These are phyloP conservation scores for Ophiostoma piceae DNA, from an alignment of 2,329 filamentous ascomycete species.

Conservation along the genomic window DNA sequence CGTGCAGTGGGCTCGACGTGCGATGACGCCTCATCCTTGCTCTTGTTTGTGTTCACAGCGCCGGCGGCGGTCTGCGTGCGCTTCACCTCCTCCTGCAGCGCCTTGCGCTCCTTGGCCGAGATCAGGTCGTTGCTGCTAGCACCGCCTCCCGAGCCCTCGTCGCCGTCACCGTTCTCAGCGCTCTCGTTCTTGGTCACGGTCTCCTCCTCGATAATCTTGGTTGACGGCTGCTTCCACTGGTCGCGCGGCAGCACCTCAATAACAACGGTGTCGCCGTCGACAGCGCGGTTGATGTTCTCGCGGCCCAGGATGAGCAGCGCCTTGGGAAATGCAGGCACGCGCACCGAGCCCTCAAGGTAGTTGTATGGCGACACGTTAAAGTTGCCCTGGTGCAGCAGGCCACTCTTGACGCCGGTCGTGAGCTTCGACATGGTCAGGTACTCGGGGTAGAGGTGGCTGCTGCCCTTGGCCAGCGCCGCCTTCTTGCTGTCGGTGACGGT, in stretches of 20 bases:
- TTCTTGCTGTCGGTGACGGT: conserved; percentile 52
- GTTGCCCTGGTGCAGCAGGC: conserved; percentile 84
- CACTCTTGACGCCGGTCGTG: conserved; percentile 87
- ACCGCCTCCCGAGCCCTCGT: conserved; percentile 39
- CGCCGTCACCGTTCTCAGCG: conserved; percentile 66
- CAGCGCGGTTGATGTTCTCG: conserved; percentile 91
- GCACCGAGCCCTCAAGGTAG: conserved; percentile 88
- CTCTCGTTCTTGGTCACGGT: conserved; percentile 89
- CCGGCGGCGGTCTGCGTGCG: conserved; percentile 70
- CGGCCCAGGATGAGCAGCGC: conserved; percentile 80
- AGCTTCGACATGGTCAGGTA: conserved; percentile 85
- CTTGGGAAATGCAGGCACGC: conserved; percentile 85
- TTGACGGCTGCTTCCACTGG: conserved; percentile 94
- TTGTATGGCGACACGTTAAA: conserved; percentile 98
- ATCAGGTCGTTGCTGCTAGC: conserved; percentile 50
- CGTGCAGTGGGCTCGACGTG: conserved; percentile 81
- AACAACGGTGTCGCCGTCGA: conserved; percentile 88
- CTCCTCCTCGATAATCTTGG: conserved; percentile 93
- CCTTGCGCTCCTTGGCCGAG: conserved; percentile 79
- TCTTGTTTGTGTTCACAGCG: conserved; percentile 62
- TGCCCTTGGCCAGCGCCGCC: conserved; percentile 33
- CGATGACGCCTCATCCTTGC: conserved; percentile 58
- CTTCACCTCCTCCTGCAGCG: conserved; percentile 86
- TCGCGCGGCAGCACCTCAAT: conserved; percentile 89
- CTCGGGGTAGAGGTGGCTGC: conserved; percentile 76